phyloP scores from a whole-genome alignment of 2,329 filamentous ascomycete species.

The Sodiomyces alkalinus region DNA sequence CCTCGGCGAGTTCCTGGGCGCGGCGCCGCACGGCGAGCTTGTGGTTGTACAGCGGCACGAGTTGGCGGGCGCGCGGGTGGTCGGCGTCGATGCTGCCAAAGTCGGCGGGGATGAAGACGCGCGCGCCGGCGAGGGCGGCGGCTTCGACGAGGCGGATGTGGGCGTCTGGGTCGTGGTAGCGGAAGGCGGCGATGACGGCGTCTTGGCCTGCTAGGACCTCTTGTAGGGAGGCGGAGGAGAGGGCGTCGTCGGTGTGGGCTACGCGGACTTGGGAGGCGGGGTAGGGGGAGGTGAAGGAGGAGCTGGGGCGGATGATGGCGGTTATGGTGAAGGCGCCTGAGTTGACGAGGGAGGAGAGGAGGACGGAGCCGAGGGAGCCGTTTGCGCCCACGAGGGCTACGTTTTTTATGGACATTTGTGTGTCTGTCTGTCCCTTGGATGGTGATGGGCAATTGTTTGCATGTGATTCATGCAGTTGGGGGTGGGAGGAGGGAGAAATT shows the following conservation, averaged over 20 bases:
- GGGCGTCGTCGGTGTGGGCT: conserved; percentile 15
- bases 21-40: conserved; percentile 18
- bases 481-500: no score
- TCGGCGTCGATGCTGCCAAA: conserved; percentile 24
- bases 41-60: conserved; percentile 19
- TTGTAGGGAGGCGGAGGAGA: conserved; percentile 15
- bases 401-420: conserved; percentile 19
- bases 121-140: conserved; percentile 18
- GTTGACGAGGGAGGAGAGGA: conserved; percentile 16
- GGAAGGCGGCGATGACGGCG: conserved; percentile 20
- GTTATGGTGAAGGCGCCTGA: conserved; percentile 16
- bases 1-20: conserved; percentile 13
- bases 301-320: conserved; percentile 17
- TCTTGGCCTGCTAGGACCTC: conserved; percentile 17
- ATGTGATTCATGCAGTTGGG: no score
- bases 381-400: conserved; percentile 22
- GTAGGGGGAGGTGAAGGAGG: conserved; percentile 11
- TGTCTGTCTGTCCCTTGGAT: no score
- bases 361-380: conserved; percentile 18
- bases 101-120: conserved; percentile 23
- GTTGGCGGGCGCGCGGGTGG: conserved; percentile 15
- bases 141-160: conserved; percentile 21
- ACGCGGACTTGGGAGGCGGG: conserved; percentile 7
- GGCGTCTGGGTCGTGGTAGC: conserved; percentile 12
- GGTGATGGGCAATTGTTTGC: no score